These are phyloP conservation scores for grape (Vitis vinifera) DNA, from an alignment of 164 flowering plant species.

Conservation along the genomic window DNA sequence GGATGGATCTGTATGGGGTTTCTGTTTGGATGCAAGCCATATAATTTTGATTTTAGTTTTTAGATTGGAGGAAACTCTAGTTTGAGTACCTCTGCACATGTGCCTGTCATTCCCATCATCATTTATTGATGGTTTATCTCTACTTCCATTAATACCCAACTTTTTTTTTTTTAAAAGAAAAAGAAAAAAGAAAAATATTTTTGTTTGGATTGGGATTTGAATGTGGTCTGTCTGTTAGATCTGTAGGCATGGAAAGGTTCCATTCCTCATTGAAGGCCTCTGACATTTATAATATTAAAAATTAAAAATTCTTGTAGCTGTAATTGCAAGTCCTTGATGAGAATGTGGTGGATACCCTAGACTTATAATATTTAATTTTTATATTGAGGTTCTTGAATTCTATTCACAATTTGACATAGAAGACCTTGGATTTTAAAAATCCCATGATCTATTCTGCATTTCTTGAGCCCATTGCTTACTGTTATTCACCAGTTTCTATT, in stretches of 20 bases:
- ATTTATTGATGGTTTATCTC: too few species aligned
- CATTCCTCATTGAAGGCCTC: neutral
- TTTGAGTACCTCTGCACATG: neutral
- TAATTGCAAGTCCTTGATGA: neutral
- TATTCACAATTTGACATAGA: too few species aligned
- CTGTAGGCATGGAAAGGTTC: neutral
- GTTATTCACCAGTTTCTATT: too few species aligned
- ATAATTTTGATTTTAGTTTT: neutral
- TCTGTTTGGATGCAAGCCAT: neutral
- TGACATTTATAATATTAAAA: neutral
- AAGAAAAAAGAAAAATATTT: too few species aligned
- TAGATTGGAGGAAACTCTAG: neutral
- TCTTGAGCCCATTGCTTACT: too few species aligned
- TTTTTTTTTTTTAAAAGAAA: too few species aligned
- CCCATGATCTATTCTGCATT: too few species aligned
- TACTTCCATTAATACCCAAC: too few species aligned
- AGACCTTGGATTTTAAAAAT: too few species aligned
- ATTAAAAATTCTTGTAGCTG: neutral
- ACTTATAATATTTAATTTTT: too few species aligned
- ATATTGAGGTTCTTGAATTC: too few species aligned
- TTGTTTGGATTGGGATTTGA: neutral
- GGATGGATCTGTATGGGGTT: neutral
- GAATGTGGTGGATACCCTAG: too few species aligned
- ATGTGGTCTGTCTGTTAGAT: neutral
- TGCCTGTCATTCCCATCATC: neutral